Conservation (phyloP, 179 eudicot species). For the Beta lomatogona region DNA sequence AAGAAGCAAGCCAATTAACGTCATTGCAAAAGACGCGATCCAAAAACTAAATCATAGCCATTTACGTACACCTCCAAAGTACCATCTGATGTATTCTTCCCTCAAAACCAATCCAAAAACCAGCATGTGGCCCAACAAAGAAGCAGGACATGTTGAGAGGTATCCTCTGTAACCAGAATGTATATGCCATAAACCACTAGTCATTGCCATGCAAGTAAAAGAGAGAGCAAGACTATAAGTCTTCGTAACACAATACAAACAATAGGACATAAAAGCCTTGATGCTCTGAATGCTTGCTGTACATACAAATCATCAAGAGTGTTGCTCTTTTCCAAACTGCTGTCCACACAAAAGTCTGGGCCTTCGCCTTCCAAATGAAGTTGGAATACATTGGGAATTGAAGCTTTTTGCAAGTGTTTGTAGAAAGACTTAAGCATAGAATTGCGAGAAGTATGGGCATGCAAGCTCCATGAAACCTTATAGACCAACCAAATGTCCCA, state of each 20-base stretch:
- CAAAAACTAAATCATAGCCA: neutral
- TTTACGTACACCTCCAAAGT: neutral
- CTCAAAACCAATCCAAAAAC: neutral
- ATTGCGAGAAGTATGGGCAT: no score
- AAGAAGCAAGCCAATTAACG: no score
- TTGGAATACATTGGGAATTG: no score
- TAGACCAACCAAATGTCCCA: no score
- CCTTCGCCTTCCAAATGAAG: no score
- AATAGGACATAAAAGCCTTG: neutral
- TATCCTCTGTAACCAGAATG: neutral
- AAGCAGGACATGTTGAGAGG: neutral
- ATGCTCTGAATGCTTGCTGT: neutral
- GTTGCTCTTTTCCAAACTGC: no score
- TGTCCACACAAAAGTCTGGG: no score
- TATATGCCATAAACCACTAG: no score
- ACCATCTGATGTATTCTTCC: neutral
- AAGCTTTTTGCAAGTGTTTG: no score
- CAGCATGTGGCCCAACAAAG: neutral
- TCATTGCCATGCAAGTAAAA: neutral
- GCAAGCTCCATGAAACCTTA: no score
- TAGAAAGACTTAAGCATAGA: no score
- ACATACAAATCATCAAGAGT: no score
- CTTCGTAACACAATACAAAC: neutral
- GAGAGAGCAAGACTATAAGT: neutral
- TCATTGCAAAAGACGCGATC: neutral